Evolutionary conservation across 2,329 filamentous ascomycete genomes (phyloP).

Genomic region (Beauveria asiatica): DNA sequence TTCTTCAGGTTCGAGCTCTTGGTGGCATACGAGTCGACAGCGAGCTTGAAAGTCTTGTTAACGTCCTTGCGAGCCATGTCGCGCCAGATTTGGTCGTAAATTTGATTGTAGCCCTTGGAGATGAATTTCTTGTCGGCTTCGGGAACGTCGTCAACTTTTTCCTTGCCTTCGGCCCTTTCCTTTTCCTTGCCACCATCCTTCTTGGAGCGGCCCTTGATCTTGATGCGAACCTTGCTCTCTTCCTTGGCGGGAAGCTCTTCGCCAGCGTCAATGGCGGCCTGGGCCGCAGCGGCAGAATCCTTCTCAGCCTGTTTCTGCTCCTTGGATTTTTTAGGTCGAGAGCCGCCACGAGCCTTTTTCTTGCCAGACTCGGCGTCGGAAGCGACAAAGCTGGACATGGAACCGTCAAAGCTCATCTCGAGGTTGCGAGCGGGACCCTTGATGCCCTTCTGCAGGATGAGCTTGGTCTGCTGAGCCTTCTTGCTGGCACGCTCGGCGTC

Average conservation of each 20-base stretch:
- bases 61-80: slow-evolving; percentile 91
- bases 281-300: slow-evolving; percentile 76
- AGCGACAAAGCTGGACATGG: slow-evolving; percentile 73
- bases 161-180: slow-evolving; percentile 37
- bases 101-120: slow-evolving; percentile 90
- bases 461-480: slow-evolving; percentile 84
- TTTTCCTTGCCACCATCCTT: slow-evolving; percentile 32
- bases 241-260: slow-evolving; percentile 57
- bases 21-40: slow-evolving; percentile 73
- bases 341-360: slow-evolving; percentile 50
- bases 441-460: slow-evolving; percentile 77
- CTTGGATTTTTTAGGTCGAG: slow-evolving; percentile 83
- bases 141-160: slow-evolving; percentile 41
- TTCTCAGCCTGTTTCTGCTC: slow-evolving; percentile 77
- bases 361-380: slow-evolving; percentile 47
- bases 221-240: slow-evolving; percentile 54
- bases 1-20: slow-evolving; percentile 96
- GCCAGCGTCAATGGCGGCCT: slow-evolving; percentile 72
- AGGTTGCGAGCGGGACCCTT: slow-evolving; percentile 65
- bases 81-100: slow-evolving; percentile 95
- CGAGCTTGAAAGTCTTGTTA: slow-evolving; percentile 83
- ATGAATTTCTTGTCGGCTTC: slow-evolving; percentile 60
- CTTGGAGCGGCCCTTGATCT: slow-evolving; percentile 46
- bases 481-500: slow-evolving; percentile 87
- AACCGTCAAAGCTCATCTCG: slow-evolving; percentile 74